Evolutionary conservation across 257 asterid genomes (phyloP).

Genomic region (Penstemon davidsonii): DNA sequence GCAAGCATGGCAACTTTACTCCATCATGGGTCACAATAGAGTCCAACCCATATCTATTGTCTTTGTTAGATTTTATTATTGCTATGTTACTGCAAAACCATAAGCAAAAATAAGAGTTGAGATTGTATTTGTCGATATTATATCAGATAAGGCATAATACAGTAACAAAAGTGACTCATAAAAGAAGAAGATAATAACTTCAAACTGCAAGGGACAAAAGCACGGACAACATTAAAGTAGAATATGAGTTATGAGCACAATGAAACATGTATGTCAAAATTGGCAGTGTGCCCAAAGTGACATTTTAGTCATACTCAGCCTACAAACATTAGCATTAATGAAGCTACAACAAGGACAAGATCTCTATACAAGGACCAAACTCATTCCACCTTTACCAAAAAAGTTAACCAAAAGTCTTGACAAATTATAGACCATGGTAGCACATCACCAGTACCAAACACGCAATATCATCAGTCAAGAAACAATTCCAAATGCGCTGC

Average conservation of each 20-base stretch:
- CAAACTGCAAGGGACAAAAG: neutral
- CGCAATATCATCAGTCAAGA: neutral
- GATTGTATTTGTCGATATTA: neutral
- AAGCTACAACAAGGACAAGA: too few species aligned
- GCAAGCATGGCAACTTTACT: constrained; percentile 75
- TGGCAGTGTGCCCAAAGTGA: constrained; percentile 14
- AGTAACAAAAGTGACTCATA: neutral
- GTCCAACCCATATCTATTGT: constrained; percentile 71
- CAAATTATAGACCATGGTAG: neutral
- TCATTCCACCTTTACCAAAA: constrained; percentile 1
- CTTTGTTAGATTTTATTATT: constrained; percentile 79
- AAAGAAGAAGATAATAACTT: neutral
- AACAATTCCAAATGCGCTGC: constrained; percentile 7
- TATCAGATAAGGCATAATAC: neutral
- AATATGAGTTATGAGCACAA: neutral
- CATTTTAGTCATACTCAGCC: neutral
- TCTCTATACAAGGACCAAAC: constrained; percentile 1
- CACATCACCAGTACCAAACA: constrained; percentile 1
- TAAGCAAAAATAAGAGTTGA: constrained; percentile 11
- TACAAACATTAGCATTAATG: neutral
- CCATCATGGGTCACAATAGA: constrained; percentile 91
- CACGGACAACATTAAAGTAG: neutral
- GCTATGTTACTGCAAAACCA: constrained; percentile 67
- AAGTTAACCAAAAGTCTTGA: constrained; percentile 6
- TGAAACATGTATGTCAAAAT: constrained; percentile 18